Conservation (phyloP, 2,329 filamentous ascomycete species). For the Harringtonia aguacate region DNA sequence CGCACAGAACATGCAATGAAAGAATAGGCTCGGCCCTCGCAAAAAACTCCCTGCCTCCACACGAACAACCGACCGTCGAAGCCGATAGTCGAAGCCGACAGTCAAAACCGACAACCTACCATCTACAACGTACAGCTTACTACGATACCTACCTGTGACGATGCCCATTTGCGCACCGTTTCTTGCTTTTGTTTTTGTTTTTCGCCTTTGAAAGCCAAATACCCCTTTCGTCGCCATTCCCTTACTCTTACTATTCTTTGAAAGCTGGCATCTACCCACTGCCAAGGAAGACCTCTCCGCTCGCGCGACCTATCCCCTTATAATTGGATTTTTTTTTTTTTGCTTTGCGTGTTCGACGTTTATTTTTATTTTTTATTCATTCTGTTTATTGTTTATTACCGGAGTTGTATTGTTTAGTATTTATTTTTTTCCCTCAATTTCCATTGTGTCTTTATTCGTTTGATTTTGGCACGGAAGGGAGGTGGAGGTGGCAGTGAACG, state of each 20-base stretch:
- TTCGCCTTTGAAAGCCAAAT: not conserved
- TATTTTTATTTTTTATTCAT: not conserved
- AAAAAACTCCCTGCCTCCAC: no score
- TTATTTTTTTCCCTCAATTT: conserved; percentile 1
- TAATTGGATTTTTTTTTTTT: conserved; percentile 9
- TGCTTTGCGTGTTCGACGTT: conserved; percentile 2
- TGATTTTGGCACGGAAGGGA: not conserved
- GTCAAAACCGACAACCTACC: no score
- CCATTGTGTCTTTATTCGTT: conserved; percentile 5
- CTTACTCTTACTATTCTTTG: no score
- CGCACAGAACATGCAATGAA: no score
- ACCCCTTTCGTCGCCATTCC: not conserved
- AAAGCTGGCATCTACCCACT: not conserved
- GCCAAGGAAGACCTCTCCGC: conserved; percentile 18
- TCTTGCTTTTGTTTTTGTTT: not conserved
- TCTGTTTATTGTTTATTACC: not conserved
- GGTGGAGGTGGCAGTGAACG: no score
- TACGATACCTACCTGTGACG: no score
- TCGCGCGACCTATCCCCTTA: conserved; percentile 20
- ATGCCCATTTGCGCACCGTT: no score
- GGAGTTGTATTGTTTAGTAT: not conserved
- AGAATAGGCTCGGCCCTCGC: no score
- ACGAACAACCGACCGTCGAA: no score
- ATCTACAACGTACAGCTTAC: no score
- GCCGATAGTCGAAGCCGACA: no score